Evolutionary conservation across 1,139 yeast genomes (phyloP).

Genomic region (Eremothecium coryli): DNA sequence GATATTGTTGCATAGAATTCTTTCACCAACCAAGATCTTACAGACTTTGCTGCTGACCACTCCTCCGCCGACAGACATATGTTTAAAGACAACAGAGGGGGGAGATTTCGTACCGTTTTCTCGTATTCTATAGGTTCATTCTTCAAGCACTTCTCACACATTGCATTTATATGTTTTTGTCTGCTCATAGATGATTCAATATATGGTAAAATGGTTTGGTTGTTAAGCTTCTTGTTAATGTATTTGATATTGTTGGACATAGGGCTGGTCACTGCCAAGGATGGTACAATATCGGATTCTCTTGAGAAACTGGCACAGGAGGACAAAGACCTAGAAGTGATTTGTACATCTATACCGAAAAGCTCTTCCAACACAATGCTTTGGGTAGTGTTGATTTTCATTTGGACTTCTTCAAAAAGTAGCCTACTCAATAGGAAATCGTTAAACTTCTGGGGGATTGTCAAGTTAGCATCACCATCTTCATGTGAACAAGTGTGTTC

Average conservation of each 20-base stretch:
- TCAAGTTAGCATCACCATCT: constrained; percentile 6
- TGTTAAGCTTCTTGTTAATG: constrained; percentile 18
- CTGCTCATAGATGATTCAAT: constrained; percentile 54
- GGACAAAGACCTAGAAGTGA: constrained; percentile 33
- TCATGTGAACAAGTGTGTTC: constrained; percentile 6
- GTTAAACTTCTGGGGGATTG: constrained; percentile 22
- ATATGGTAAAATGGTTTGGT: constrained; percentile 40
- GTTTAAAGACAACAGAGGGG: constrained; percentile 60
- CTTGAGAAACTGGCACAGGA: constrained; percentile 35
- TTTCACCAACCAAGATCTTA: constrained; percentile 51
- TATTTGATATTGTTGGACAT: constrained; percentile 21
- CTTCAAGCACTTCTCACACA: constrained; percentile 42
- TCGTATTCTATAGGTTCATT: constrained; percentile 47
- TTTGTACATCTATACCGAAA: constrained; percentile 38
- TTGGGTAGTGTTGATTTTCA: constrained; percentile 26
- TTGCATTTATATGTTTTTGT: constrained; percentile 38
- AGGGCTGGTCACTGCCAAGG: constrained; percentile 34
- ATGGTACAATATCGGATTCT: constrained; percentile 30
- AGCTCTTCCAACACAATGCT: constrained; percentile 31
- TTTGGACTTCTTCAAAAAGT: constrained; percentile 25
- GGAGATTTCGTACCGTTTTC: constrained; percentile 44
- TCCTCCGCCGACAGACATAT: constrained; percentile 47
- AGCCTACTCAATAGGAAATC: constrained; percentile 21
- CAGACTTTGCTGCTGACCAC: constrained; percentile 35
- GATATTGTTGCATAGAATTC: constrained; percentile 45